phyloP scores from a whole-genome alignment of 257 asterid species.

The Linderniella brevidens region DNA sequence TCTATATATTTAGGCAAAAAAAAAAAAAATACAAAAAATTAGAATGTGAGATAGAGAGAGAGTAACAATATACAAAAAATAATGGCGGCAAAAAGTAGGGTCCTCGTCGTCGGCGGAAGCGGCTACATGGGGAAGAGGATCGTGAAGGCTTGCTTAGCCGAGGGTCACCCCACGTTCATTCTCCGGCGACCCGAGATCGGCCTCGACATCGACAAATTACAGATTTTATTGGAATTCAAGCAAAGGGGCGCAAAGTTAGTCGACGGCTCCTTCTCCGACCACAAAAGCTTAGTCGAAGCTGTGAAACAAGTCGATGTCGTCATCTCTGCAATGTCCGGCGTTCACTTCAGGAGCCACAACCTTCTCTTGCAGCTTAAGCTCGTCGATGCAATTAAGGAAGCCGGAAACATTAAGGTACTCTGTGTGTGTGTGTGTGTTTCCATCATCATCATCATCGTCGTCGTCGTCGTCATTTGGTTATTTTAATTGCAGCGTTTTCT shows the following conservation, averaged over 20 bases:
- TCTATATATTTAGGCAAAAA: too few species aligned
- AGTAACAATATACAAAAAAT: too few species aligned
- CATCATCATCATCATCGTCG: neutral
- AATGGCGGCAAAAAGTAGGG: conserved; percentile 25
- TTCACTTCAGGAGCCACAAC: conserved; percentile 60
- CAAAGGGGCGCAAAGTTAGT: conserved; percentile 53
- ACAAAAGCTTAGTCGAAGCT: conserved; percentile 55
- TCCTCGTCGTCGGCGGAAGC: conserved; percentile 74
- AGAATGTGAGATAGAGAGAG: too few species aligned
- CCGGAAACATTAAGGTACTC: conserved; percentile 74
- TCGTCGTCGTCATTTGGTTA: neutral
- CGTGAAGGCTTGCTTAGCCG: conserved; percentile 63
- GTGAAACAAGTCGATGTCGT: conserved; percentile 70
- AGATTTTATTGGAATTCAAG: conserved; percentile 42
- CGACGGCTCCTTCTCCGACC: conserved; percentile 66
- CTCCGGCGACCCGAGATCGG: conserved; percentile 60
- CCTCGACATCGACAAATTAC: conserved; percentile 58
- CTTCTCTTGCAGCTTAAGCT: conserved; percentile 60
- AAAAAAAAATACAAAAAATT: too few species aligned
- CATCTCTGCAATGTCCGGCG: conserved; percentile 74
- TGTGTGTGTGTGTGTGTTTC: neutral
- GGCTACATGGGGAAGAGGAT: conserved; percentile 61
- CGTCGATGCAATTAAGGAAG: conserved; percentile 69
- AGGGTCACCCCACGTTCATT: conserved; percentile 53
- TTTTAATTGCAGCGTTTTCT: conserved; percentile 42